Percentiles rank a stretch among this genome's conserved stretches.
Evolutionary conservation across 148 eudicot genomes (phyloP).

Genomic region (Nepenthes mirabilis): DNA sequence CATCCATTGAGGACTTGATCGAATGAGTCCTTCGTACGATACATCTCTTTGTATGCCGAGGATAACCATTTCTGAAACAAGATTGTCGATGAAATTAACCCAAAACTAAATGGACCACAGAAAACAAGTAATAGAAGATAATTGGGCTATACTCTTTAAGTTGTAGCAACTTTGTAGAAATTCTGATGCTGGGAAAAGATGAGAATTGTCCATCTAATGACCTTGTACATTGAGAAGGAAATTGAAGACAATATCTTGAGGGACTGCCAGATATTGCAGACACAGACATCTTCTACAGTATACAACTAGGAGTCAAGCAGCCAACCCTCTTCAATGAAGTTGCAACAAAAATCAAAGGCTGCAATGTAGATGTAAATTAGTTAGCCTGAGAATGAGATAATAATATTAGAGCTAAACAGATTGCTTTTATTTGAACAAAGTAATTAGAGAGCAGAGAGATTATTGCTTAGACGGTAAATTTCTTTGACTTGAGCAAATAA

Average conservation of each 20-base stretch:
- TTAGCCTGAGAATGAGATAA: too few relatives aligned
- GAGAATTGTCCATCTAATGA: conserved; percentile 16
- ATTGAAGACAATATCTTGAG: conserved; percentile 33
- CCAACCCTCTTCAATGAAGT: not conserved
- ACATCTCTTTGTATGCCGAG: conserved; percentile 18
- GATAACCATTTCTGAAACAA: conserved; percentile 27
- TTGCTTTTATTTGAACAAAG: too few relatives aligned
- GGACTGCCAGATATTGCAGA: conserved; percentile 46
- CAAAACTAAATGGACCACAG: conserved; percentile 7
- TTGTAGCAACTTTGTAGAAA: conserved; percentile 11
- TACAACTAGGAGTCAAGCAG: not conserved
- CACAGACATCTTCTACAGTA: conserved; percentile 21
- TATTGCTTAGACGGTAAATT: too few relatives aligned
- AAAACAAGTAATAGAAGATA: not conserved
- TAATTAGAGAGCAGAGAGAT: too few relatives aligned
- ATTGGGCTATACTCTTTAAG: conserved; percentile 21
- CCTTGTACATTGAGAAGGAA: conserved; percentile 26
- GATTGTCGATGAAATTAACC: not conserved
- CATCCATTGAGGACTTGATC: conserved; percentile 63
- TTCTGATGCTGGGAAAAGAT: conserved; percentile 10
- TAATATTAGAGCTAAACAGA: too few relatives aligned
- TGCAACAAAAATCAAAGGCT: too few relatives aligned
- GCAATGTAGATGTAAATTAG: too few relatives aligned
- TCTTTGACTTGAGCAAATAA: too few relatives aligned
- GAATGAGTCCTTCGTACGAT: conserved; percentile 9